A percentile compares a stretch with the other conserved stretches of the same genome.
Conservation (phyloP, 495 filamentous ascomycete genomes). For the Aspergillus bridgeri region DNA sequence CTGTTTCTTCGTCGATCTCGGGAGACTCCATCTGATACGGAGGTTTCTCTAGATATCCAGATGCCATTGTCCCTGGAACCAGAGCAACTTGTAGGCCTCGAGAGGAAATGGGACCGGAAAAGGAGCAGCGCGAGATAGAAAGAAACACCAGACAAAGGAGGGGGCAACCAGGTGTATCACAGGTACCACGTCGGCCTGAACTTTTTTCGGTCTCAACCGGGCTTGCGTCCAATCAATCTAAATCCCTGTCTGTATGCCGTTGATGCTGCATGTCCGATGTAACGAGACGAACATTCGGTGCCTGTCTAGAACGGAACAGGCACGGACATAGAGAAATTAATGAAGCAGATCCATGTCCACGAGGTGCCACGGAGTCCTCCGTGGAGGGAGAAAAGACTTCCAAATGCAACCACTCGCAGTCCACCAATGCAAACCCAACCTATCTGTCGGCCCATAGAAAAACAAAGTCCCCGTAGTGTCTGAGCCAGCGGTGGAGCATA, state of each 20-base stretch:
- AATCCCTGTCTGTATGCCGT: background rate
- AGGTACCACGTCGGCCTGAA: background rate
- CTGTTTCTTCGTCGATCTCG: constrained; percentile 12
- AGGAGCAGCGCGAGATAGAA: no score
- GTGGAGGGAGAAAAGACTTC: no score
- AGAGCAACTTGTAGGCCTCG: no score
- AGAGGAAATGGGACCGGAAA: no score
- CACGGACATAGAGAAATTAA: no score
- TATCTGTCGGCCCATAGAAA: no score
- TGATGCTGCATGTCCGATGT: background rate
- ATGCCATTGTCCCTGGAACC: no score
- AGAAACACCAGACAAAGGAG: background rate
- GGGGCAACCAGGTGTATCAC: background rate
- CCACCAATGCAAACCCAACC: background rate
- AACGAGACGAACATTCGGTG: background rate
- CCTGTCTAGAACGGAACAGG: no score
- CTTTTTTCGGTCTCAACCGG: background rate
- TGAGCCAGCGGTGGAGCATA: background rate
- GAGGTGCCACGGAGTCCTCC: no score
- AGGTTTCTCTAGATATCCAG: background rate
- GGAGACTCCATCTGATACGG: background rate
- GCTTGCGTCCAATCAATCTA: background rate
- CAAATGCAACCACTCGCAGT: background rate
- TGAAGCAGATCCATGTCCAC: no score
- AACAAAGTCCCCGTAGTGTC: no score